phyloP scores from a whole-genome alignment of 768 basidiomycete species.

The Auricularia heimuer region DNA sequence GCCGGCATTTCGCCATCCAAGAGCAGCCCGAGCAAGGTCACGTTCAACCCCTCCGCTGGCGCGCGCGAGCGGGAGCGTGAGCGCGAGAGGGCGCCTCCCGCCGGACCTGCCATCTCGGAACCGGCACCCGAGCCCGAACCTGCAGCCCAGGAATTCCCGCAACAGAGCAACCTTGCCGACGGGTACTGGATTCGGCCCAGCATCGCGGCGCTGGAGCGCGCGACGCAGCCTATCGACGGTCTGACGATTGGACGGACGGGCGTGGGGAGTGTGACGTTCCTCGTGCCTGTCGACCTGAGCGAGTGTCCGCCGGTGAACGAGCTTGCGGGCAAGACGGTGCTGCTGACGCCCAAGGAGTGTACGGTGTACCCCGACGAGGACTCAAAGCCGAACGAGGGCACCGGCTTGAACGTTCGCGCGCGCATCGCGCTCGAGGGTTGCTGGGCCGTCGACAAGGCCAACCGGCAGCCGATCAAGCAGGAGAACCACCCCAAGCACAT shows the following conservation, averaged over 20 bases:
- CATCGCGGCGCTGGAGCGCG: slow-evolving; percentile 57
- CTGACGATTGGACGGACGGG: slow-evolving; percentile 87
- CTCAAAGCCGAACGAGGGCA: slow-evolving; percentile 75
- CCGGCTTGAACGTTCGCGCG: slow-evolving; percentile 84
- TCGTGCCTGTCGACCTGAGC: slow-evolving; percentile 74
- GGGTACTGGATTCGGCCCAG: slow-evolving; percentile 90
- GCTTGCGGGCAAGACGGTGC: slow-evolving; percentile 76
- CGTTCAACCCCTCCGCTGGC: slow-evolving; percentile 68
- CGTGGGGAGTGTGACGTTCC: slow-evolving; percentile 79
- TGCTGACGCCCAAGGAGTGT: slow-evolving; percentile 86
- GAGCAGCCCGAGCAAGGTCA: slow-evolving; percentile 36
- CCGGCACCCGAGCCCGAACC: slow-evolving; percentile 22
- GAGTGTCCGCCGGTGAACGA: slow-evolving; percentile 68
- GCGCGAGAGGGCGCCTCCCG: slow-evolving; percentile 28
- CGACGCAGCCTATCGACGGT: slow-evolving; percentile 59
- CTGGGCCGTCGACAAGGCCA: slow-evolving; percentile 87
- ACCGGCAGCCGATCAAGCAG: slow-evolving; percentile 83
- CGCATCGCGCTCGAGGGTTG: slow-evolving; percentile 66
- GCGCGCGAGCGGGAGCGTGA: slow-evolving; percentile 43
- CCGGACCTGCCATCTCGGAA: not conserved
- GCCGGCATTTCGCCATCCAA: slow-evolving; percentile 12
- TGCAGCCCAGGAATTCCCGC: slow-evolving; percentile 1
- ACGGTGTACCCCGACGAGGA: slow-evolving; percentile 88
- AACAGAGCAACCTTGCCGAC: slow-evolving; percentile 42
- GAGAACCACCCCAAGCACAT: slow-evolving; percentile 54